Evolutionary conservation across 2,329 filamentous ascomycete species (phyloP), one percentile per base, ranked within the genome.

Genomic region (Pseudogymnoascus sp.): DNA sequence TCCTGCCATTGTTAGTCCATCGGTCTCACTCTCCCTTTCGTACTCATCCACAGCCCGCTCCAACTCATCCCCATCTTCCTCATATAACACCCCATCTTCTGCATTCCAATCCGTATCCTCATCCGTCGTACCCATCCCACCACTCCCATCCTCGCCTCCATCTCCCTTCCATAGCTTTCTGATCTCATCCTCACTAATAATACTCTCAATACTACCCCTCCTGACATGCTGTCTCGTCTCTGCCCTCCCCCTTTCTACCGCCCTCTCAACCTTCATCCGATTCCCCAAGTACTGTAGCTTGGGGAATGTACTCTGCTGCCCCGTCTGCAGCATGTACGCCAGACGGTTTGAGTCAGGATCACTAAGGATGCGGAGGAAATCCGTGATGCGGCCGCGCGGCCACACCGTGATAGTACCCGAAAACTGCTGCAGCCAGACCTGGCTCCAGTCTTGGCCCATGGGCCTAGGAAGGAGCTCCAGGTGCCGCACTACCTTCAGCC

Each of bases 341-440:
- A 99, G 77, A 3, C 92, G 81, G 58, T 85, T 78, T 2, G 86
- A 78, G 41, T 84, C 87, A 0, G 94, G 94, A 70, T 99, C 94
- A 0, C 87, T 85, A 1, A 99, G 81, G 64, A 99, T 96, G 68
- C 90, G 84, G 71, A 82, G 85, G 72, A 97, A 95, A 75, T 99
- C 94, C 1, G 85, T 88, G 1, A 84, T 76, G 2, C 86, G 77
- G 10, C 86, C 87, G 72, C 92, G 91, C 6, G 94, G 94, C 92
- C 93, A 97, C 70, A 99, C 92, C 10, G 94, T 99, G 65, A 97
- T 88, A 8, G 91, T 97, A 29, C 94, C 94, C 65, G 88, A 89
- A 74, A 99, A 99, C 63, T 92, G 85, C 73, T 99, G 94, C 57
- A 99, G 82, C 90, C 93, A 99, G 21, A 99, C 85, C 74, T 96